Base-by-base conservation (phyloP, 2,329 filamentous ascomycete genomes). In the Talaromyces verruculosus region DNA sequence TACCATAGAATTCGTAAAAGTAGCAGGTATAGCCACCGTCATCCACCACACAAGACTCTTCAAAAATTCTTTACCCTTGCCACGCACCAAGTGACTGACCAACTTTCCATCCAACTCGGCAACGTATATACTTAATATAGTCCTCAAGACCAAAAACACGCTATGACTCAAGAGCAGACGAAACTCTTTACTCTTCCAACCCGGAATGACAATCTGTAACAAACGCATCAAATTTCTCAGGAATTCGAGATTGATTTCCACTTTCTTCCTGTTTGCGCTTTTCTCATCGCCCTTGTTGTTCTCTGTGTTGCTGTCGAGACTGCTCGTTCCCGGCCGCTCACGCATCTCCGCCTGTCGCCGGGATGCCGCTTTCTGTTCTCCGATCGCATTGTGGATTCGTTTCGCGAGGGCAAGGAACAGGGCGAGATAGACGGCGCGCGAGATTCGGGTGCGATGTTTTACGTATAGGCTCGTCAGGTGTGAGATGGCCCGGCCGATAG, bases 1-100 rank as follows among this genome's bases (percentile, higher is more conserved):
- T 79, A 95, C 91, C 95, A 99, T 99, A 0, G 93, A 97, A 79
- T 99, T 99, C 47, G 95, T 99, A 77, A 98, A 97, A 0, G 95
- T 98, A 1, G 95, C 95, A 10, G 95, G 95, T 17, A 99, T 85
- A 30, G 95, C 94, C 70, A 99, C 95, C 64, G 94, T 78, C 95
- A 99, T 99, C 95, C 95, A 99, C 93, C 94, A 97, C 5, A 96
- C 87, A 72, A 99, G 88, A 0, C 92, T 89, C 71, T 89, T 88
- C 72, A 98, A 75, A 71, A 99, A 99, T 70, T 96, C 93, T 77
- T 88, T 91, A 17, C 94, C 95, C 71, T 90, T 95, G 1, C 95
- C 95, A 78, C 93, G 89, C 55, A 99, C 93, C 65, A 99, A 82
- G 69, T 88, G 93, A 80, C 95, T 97, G 67, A 99, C 95, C 67